These are phyloP conservation scores for Strigomonas galati DNA, from an alignment of 208 protist genomes.

Conservation along the genomic window DNA sequence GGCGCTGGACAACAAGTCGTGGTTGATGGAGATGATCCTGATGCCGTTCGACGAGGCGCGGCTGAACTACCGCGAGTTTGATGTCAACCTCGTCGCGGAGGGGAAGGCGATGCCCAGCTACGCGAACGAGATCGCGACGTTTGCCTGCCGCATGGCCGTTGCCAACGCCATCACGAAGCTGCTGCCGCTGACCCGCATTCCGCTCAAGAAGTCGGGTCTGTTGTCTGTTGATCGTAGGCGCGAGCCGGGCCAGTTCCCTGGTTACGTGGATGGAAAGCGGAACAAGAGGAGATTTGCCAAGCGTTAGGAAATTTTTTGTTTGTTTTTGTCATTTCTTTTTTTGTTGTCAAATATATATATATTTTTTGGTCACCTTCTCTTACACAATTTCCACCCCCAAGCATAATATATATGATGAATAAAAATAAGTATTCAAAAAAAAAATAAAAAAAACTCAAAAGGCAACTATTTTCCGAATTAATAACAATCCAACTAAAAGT, in stretches of 20 bases:
- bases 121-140: slow-evolving; percentile 81
- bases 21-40: slow-evolving; percentile 89
- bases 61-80: slow-evolving; percentile 82
- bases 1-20: slow-evolving; percentile 82
- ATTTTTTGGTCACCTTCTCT: background rate
- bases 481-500: too few relatives aligned
- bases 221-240: slow-evolving; percentile 81
- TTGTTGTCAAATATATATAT: slow-evolving; percentile 17
- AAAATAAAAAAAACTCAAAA: slow-evolving; percentile 6
- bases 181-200: slow-evolving; percentile 80
- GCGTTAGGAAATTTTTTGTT: slow-evolving; percentile 48
- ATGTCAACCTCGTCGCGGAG: slow-evolving; percentile 80
- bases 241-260: slow-evolving; percentile 81
- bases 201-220: slow-evolving; percentile 83
- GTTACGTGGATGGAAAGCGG: slow-evolving; percentile 83
- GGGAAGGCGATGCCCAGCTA: slow-evolving; percentile 81
- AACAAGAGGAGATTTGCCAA: slow-evolving; percentile 84
- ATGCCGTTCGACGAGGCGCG: slow-evolving; percentile 89
- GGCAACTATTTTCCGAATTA: slow-evolving; percentile 1
- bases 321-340: slow-evolving; percentile 21
- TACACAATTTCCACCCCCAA: background rate
- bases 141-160: slow-evolving; percentile 80
- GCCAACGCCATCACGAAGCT: slow-evolving; percentile 84
- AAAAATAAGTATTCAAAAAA: slow-evolving; percentile 5
- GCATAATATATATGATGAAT: slow-evolving; percentile 7